Percentiles rank a stretch among this genome's conserved stretches.
Conservation (phyloP, 2,329 filamentous ascomycete genomes). For the Sphaerulina populicola region DNA sequence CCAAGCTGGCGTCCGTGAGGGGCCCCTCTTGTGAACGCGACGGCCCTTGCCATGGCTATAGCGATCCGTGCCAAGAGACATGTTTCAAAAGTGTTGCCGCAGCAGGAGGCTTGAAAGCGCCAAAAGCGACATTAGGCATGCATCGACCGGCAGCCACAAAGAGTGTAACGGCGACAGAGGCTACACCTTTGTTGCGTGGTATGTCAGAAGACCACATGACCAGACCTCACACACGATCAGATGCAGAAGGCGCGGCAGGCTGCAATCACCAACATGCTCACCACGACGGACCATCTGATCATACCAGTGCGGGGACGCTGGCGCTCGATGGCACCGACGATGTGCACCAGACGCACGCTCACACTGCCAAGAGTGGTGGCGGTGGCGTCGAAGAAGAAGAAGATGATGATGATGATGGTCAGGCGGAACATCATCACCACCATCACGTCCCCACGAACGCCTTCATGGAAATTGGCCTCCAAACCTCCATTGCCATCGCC, state of each 20-base stretch:
- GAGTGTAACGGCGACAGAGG: constrained; percentile 25
- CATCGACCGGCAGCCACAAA: constrained; percentile 21
- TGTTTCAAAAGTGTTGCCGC: constrained; percentile 48
- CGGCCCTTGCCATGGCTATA: constrained; percentile 54
- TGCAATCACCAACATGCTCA: constrained; percentile 5
- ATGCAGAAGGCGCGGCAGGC: constrained; percentile 12
- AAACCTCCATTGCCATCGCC: constrained; percentile 90
- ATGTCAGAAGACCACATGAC: constrained; percentile 19
- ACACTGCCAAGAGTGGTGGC: constrained; percentile 11
- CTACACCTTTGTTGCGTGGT: constrained; percentile 26
- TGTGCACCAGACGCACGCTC: constrained; percentile 17
- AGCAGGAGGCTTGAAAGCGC: constrained; percentile 28
- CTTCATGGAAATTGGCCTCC: constrained; percentile 88
- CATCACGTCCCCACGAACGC: constrained; percentile 81
- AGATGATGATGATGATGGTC: background rate
- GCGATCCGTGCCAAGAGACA: constrained; percentile 53
- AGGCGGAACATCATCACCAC: constrained; percentile 62
- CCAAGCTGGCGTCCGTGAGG: constrained; percentile 39
- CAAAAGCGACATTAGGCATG: constrained; percentile 18
- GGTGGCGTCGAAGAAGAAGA: constrained; percentile 5
- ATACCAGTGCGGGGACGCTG: constrained; percentile 15
- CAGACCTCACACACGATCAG: constrained; percentile 12
- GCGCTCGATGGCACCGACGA: constrained; percentile 3
- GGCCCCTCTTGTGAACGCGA: constrained; percentile 46
- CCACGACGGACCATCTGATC: constrained; percentile 16